Conservation (phyloP, 2,329 filamentous ascomycete genomes). For the Neopestalotiopsis clavispora region DNA sequence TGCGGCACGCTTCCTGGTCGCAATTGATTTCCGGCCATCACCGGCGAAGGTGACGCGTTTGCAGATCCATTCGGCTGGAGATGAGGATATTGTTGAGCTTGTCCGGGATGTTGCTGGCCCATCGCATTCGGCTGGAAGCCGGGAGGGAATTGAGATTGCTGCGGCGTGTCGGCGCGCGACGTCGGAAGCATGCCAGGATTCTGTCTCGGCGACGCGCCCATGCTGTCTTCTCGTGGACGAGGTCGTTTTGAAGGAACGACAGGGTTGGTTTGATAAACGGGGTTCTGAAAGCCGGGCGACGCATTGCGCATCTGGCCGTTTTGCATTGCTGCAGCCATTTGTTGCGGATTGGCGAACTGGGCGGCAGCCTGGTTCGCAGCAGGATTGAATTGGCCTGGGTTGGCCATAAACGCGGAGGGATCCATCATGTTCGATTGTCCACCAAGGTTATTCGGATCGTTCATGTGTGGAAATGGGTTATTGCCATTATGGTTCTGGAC, state of each 20-base stretch:
- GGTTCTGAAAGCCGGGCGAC: conserved; percentile 78
- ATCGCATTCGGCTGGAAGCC: conserved; percentile 71
- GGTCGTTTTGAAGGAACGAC: conserved; percentile 91
- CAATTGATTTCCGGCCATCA: conserved; percentile 78
- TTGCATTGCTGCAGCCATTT: conserved; percentile 68
- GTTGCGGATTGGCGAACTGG: conserved; percentile 62
- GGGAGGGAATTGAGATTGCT: conserved; percentile 70
- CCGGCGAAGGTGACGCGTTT: conserved; percentile 90
- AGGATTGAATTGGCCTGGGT: conserved; percentile 63
- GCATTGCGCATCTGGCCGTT: conserved; percentile 85
- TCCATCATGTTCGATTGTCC: conserved; percentile 60
- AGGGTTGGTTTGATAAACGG: conserved; percentile 81
- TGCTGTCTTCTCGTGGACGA: conserved; percentile 80
- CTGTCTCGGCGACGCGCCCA: conserved; percentile 81
- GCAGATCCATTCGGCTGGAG: conserved; percentile 79
- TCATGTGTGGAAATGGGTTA: conserved; percentile 69
- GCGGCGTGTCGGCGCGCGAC: conserved; percentile 91
- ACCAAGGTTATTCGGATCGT: conserved; percentile 59
- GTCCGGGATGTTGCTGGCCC: conserved; percentile 64
- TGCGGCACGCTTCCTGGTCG: conserved; percentile 74
- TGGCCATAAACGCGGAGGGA: conserved; percentile 67
- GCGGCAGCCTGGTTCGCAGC: conserved; percentile 34
- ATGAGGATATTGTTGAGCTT: conserved; percentile 78
- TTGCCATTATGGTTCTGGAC: conserved; percentile 73
- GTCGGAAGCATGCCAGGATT: conserved; percentile 75